Evolutionary conservation across 2,329 filamentous ascomycete genomes (phyloP), one percentile per base, ranked within the genome.

Genomic region (Pseudogymnoascus sp.): DNA sequence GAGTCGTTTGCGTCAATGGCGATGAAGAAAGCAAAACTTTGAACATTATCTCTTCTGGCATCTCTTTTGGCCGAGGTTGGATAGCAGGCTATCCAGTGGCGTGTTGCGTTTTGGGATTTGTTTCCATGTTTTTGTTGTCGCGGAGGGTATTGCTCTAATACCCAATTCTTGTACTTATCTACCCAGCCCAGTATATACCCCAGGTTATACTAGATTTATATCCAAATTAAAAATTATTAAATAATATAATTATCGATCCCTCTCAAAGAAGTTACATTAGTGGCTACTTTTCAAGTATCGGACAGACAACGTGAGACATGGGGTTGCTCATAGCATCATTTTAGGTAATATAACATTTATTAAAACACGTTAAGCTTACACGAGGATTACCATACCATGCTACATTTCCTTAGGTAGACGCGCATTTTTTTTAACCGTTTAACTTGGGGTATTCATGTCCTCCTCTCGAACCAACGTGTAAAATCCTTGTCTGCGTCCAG

Each of bases 401-500:
- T 29, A 13, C 24, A 24, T 31, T 15, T 50, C 44, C 26, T 50
- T 15, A 17, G 31, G 24, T 50, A 50, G 4, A 31, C 31, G 5
- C 13, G 5, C 24, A 31, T 50, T 6, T 31, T 50, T 41, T 7
- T 50, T 17, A 11, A 10, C 26, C 44, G 3, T 50, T 50, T n/a
- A 50, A 31, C 44, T 17, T 10, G 3, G 6, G 7, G 1, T 50
- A 31, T 50, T 50, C 24, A 50, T 10, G 44, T 10, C 26, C 57
- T 39, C 57, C 57, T 59, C 36, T 36, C 31, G 36, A 59, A 59
- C 33, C 33, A 59, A n/a, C 36, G 33, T 9, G 31, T 36, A 36
- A 59, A 59, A 9, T 9, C 57, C 31, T 59, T n/a, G 36, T 59
- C 36, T 24, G 33, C 31, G 7, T 59, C 57, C 57, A 59, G 24